Base-by-base conservation (phyloP, 192 early-diverging fungal genomes). In the Cladochytrium replicatum region DNA sequence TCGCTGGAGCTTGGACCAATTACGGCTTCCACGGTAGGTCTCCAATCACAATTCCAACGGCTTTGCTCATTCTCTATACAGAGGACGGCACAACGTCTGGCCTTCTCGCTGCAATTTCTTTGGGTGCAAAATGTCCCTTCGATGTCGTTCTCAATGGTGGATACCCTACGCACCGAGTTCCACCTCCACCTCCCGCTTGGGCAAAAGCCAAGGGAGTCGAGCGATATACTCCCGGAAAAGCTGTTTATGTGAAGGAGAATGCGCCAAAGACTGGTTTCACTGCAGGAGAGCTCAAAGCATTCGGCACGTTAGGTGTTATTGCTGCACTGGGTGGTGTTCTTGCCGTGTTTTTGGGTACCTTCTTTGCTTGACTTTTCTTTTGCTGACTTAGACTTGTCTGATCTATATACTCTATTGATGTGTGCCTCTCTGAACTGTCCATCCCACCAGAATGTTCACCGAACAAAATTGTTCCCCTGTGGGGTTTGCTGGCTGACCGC, bases 1-100 rank as follows among this genome's bases (percentile, higher is more conserved):
- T 70, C 48, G 47, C 58, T 15, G 80, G 80, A 25, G 80, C 80
- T 6, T 82, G 80, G 80, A 72, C 73, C 9, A 75, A 81, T 32
- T 81, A 82, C 48, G 78, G 80, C 2, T 82, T 82, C 57, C 80
- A 82, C 46, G 68, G 52, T 29, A 25, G 2, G 57, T 4, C 41
- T 48, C 17, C 7, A 17, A 9, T 17, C 50, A 1, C 28, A 30
- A 17, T 37, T 55, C 17, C 19, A 25, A 6, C 11, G 25, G 6
- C 51, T 15, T 1, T 26, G 24, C n/a, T 15, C 11, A 8, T 37
- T 41, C 40, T 54, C 3, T 25, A 15, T 11, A 25, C 52, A 60
- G 74, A 77, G 39, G 78, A 82, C 54, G 80, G 74, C 6, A 45
- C 57, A 25, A 81, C 78, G 1, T 77, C 76, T 2, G 78, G 78